Base-by-base conservation (phyloP, 2,329 filamentous ascomycete genomes). In the Herpotrichia juniperi region DNA sequence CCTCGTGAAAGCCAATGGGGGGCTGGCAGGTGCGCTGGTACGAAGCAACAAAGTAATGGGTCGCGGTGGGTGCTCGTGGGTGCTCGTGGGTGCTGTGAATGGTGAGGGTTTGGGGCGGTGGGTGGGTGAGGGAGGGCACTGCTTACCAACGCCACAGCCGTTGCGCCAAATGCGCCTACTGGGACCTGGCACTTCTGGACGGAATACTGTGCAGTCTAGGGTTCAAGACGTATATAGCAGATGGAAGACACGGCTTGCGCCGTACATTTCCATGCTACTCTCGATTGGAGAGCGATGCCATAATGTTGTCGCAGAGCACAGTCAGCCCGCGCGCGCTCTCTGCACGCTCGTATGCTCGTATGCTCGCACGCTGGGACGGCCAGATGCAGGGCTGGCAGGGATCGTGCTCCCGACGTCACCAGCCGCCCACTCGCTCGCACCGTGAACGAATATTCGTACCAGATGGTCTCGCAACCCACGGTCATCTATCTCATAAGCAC, bases 1-100 rank as follows among this genome's bases (percentile, higher is more conserved):
- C 48, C 40, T n/a, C 32, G 32, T 12, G 32, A n/a, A 22, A 22
- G 39, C 37, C 42, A 16, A 35, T 35, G 46, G 19, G 26, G 22
- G 26, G 22, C 7, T 9, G 17, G 8, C 5, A 37, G 34, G 12
- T 6, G n/a, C n/a, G 22, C 10, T n/a, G 22, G 16, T 19, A 17
- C 17, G 34, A 19, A 37, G 31, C 14, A 21, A 30, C 26, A 42
- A 14, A 34, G 16, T 21, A 28, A 22, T 32, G 46, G n/a, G n/a
- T n/a, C n/a, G n/a, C n/a, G n/a, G n/a, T n/a, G n/a, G n/a, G n/a
- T n/a, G n/a, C n/a, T n/a, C n/a, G 16, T 10, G 46, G 9, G 14
- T 6, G 21, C 24, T 8, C 17, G 16, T 46, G 44, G 16, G 6
- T 24, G 44, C 32, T 25, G 26, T n/a, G 9, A 17, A 17, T 22